Conservation (phyloP, 352 stramenopile species). For the Achlya hypogyna region DNA sequence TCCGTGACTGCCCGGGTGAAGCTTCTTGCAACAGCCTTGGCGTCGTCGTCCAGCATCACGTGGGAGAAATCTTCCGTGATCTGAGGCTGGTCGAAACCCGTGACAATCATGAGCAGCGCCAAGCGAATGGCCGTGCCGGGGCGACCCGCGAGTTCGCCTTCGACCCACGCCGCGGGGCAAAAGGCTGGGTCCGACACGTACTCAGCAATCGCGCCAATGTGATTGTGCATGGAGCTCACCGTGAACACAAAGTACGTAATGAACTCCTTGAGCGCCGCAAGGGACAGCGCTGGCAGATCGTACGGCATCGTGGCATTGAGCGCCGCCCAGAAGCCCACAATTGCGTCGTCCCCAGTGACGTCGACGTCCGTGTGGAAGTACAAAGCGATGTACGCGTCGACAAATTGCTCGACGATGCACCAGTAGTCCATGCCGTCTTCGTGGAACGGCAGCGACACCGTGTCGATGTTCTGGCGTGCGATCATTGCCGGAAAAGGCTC, state of each 20-base stretch:
- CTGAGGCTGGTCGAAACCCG: not conserved
- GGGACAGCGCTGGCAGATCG: not conserved
- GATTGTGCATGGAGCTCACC: conserved; percentile 9
- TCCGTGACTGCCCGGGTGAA: not conserved
- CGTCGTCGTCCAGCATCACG: conserved; percentile 5
- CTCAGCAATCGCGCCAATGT: conserved; percentile 5
- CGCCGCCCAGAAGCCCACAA: not conserved
- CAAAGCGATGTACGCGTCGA: not conserved
- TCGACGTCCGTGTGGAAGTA: not conserved
- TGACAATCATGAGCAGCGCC: conserved; percentile 4
- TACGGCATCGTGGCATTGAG: not conserved
- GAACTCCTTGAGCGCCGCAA: not conserved
- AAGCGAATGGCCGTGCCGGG: conserved; percentile 5
- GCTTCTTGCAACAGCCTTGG: not conserved
- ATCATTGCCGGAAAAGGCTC: not conserved
- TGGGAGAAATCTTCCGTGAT: conserved; percentile 17
- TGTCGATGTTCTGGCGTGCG: conserved; percentile 8
- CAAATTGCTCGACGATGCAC: conserved; percentile 1
- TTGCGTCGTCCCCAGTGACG: not conserved
- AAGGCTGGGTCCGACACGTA: conserved; percentile 12
- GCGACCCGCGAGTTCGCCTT: not conserved
- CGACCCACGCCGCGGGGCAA: conserved; percentile 8
- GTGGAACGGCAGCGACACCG: not conserved
- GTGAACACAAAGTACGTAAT: not conserved
- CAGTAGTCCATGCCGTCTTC: conserved; percentile 14